Evolutionary conservation across 2,329 filamentous ascomycete genomes (phyloP), one percentile per base, ranked within the genome.

Genomic region (Calonectria leucothoes): DNA sequence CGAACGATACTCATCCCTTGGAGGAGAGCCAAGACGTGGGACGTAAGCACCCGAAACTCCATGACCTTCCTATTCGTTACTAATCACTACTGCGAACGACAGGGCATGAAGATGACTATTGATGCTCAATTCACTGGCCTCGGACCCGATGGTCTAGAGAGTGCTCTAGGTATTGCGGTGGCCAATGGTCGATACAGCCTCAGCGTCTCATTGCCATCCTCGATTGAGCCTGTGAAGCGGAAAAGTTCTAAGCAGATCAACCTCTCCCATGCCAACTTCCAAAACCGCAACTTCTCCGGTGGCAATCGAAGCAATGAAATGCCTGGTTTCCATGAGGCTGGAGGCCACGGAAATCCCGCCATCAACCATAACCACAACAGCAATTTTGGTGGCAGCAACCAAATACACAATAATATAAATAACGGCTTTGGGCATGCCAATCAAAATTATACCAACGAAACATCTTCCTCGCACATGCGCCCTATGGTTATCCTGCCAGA

Each of bases 101-200:
- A 75, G 73, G 73, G 73, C 33, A 75, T 75, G 73, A 75, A 75
- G 61, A 75, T 75, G 67, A 70, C 73, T 2, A 75, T 75, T 25
- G 73, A 75, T 39, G 42, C 66, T 29, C 70, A 72, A 25, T 72
- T 72, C 48, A 48, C 37, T 39, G 48, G 48, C 17, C 37, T 66
- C n/a, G 70, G 68, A 20, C 55, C 45, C 4, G 70, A 71, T 17
- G 55, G 39, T 12, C 27, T 72, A 51, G 70, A 72, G 10, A 51
- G 25, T 10, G 20, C 45, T 12, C 59, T 64, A 33, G 37, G 23
- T 4, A 59, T 42, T n/a, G 59, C 66, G 6, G 66, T 72, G 31
- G 66, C 29, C 59, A 72, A 69, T 27, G 73, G 64, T 4, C 70
- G 68, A 14, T 75, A 75, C 17, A 61, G 59, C 39, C 70, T 75